These are phyloP conservation scores for Penicillium psychrofluorescens DNA, from an alignment of 495 filamentous ascomycete species.

Conservation along the genomic window DNA sequence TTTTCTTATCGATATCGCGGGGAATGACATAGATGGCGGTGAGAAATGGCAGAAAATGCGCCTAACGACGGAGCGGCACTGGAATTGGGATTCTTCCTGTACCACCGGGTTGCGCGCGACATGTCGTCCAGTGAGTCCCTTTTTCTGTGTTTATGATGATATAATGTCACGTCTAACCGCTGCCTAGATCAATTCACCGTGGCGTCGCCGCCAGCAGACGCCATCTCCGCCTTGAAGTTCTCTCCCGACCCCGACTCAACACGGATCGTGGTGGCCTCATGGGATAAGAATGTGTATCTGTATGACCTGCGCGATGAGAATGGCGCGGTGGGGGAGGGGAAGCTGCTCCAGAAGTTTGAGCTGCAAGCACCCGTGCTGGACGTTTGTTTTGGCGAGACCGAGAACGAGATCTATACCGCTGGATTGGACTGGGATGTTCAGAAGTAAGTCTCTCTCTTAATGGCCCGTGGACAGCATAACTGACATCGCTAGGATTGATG, in stretches of 20 bases:
- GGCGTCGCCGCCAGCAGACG: slow-evolving; percentile 69
- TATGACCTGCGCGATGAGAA: slow-evolving; percentile 69
- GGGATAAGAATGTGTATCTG: slow-evolving; percentile 87
- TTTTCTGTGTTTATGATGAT: too few relatives aligned
- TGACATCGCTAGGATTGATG: slow-evolving; percentile 55
- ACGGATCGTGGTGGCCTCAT: slow-evolving; percentile 80
- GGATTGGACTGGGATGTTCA: slow-evolving; percentile 81
- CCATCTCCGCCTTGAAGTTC: slow-evolving; percentile 80
- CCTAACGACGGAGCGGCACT: slow-evolving; percentile 8
- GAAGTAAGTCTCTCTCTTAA: slow-evolving; percentile 39
- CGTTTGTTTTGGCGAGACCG: slow-evolving; percentile 75
- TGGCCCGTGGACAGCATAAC: background rate
- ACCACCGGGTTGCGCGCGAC: slow-evolving; percentile 9
- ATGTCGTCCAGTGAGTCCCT: slow-evolving; percentile 35
- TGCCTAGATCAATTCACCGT: slow-evolving; percentile 39
- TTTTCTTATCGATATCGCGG: slow-evolving; percentile 25
- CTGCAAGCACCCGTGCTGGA: slow-evolving; percentile 84
- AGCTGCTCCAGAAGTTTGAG: slow-evolving; percentile 64
- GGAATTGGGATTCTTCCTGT: slow-evolving; percentile 19
- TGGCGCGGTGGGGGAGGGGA: slow-evolving; percentile 45
- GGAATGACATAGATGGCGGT: slow-evolving; percentile 22
- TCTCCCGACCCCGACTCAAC: slow-evolving; percentile 58
- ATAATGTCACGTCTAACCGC: slow-evolving; percentile 4
- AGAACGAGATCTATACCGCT: slow-evolving; percentile 77
- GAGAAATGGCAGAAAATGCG: slow-evolving; percentile 26